A percentile compares a stretch with the other conserved stretches of the same genome.
Conservation (phyloP, 495 filamentous ascomycete species). For the Penicillium pulvis region DNA sequence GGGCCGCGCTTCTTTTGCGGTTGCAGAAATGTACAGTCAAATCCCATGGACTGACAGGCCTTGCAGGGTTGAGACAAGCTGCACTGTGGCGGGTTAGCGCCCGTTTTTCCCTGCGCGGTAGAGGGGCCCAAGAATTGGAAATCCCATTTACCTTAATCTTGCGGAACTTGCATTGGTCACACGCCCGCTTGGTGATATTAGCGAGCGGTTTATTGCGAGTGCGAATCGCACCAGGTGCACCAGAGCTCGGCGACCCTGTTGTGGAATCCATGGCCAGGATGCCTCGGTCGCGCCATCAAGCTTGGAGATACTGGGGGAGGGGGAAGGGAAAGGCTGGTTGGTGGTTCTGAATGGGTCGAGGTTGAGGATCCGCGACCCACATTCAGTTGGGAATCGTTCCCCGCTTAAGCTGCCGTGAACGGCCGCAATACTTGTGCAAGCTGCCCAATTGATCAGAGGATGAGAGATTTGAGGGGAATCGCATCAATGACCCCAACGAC, state of each 20-base stretch:
- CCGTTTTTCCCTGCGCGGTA: conserved; percentile 7
- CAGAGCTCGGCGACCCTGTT: conserved; percentile 20
- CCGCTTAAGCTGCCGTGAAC: conserved; percentile 9
- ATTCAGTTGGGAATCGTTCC: conserved; percentile 9
- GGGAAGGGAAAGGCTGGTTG: neutral
- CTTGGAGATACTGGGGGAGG: neutral
- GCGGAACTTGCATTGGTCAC: conserved; percentile 48
- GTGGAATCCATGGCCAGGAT: conserved; percentile 24
- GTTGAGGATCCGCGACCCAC: conserved; percentile 19
- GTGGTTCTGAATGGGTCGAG: conserved; percentile 11
- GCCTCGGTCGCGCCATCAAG: conserved; percentile 21
- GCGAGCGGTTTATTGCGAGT: conserved; percentile 29
- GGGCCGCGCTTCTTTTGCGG: conserved; percentile 49
- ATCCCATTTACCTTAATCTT: conserved; percentile 41
- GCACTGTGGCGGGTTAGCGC: conserved; percentile 35
- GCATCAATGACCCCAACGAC: neutral
- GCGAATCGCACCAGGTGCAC: conserved; percentile 31
- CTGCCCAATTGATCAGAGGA: neutral
- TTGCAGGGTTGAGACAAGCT: conserved; percentile 45
- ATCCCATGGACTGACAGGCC: conserved; percentile 41
- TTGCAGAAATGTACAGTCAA: conserved; percentile 49
- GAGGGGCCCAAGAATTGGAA: conserved; percentile 7
- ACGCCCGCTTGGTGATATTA: conserved; percentile 38
- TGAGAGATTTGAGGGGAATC: neutral
- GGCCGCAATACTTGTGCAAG: neutral